phyloP scores from a whole-genome alignment of 225 moss, liverwort and hornwort genomes.

The Polytrichum formosum region DNA sequence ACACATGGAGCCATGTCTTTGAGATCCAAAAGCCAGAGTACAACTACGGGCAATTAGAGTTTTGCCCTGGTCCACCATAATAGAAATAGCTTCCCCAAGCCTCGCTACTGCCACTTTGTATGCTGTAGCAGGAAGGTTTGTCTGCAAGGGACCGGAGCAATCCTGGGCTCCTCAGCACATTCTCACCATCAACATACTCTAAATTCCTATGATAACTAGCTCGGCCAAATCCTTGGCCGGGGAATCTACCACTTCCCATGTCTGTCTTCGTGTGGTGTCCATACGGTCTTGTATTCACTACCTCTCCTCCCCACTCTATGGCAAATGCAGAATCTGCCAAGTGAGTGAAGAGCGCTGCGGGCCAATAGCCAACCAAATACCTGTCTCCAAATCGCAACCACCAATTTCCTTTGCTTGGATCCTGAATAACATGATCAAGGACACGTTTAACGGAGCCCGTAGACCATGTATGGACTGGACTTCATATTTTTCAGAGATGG shows the following conservation, averaged over 20 bases:
- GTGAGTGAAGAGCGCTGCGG: conserved; percentile 5
- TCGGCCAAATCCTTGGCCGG: neutral
- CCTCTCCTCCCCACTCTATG: conserved; percentile 7
- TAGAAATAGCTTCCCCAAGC: conserved; percentile 7
- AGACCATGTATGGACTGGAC: too few species aligned
- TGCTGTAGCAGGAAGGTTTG: neutral
- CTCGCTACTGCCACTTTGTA: conserved; percentile 5
- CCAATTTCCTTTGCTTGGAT: conserved; percentile 5
- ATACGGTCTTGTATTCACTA: conserved; percentile 1
- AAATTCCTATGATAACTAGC: conserved; percentile 5
- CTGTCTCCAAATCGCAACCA: conserved; percentile 3
- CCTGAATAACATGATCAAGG: neutral
- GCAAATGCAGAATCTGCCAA: neutral
- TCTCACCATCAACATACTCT: conserved; percentile 2
- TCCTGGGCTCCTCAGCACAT: conserved; percentile 3
- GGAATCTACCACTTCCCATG: conserved; percentile 6
- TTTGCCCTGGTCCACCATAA: conserved; percentile 7
- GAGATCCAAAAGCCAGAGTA: neutral
- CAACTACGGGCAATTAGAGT: conserved; percentile 3
- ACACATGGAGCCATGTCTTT: too few species aligned
- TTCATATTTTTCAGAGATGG: too few species aligned
- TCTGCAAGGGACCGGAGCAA: neutral
- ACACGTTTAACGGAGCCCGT: too few species aligned
- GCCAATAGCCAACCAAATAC: conserved; percentile 9
- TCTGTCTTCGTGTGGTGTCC: conserved; percentile 2